Conservation (phyloP, 768 basidiomycete species). For the Lactifluus echinatus region DNA sequence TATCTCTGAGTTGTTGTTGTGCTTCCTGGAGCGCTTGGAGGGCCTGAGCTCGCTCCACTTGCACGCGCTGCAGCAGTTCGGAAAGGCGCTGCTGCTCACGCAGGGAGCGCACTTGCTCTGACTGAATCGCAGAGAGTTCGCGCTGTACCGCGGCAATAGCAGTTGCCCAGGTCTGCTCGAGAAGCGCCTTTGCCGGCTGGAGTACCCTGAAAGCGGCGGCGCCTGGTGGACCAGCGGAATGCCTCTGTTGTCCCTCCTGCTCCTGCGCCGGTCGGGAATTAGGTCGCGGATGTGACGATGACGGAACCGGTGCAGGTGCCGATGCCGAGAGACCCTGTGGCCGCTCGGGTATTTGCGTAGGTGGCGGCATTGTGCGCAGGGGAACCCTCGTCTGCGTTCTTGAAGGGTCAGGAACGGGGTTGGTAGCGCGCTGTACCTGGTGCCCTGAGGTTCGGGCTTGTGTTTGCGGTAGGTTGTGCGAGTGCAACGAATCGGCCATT, state of each 20-base stretch:
- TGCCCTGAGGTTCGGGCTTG: not conserved
- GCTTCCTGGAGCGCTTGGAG: not conserved
- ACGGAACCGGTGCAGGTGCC: not conserved
- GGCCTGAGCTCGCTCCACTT: not conserved
- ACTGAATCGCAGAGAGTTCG: constrained; percentile 1
- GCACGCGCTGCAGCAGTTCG: not conserved
- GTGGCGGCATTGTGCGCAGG: not conserved
- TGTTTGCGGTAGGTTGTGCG: not conserved
- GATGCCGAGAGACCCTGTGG: not conserved
- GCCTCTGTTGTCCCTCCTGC: not conserved
- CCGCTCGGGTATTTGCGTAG: not conserved
- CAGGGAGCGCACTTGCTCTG: not conserved
- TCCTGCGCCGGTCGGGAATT: not conserved
- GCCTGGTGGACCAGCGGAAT: not conserved
- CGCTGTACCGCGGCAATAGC: constrained; percentile 6
- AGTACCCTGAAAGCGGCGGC: constrained; percentile 13
- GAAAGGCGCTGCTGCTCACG: constrained; percentile 3
- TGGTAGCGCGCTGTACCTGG: not conserved
- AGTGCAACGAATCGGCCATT: not conserved
- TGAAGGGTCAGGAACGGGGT: not conserved
- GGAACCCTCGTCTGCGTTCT: not conserved
- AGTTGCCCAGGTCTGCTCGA: constrained; percentile 16
- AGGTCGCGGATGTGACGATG: not conserved
- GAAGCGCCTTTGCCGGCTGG: constrained; percentile 13
- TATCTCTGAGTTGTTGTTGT: not conserved